Evolutionary conservation across 1,284 basidiomycete genomes (phyloP).

Genomic region (Ceratobasidium papillatum): DNA sequence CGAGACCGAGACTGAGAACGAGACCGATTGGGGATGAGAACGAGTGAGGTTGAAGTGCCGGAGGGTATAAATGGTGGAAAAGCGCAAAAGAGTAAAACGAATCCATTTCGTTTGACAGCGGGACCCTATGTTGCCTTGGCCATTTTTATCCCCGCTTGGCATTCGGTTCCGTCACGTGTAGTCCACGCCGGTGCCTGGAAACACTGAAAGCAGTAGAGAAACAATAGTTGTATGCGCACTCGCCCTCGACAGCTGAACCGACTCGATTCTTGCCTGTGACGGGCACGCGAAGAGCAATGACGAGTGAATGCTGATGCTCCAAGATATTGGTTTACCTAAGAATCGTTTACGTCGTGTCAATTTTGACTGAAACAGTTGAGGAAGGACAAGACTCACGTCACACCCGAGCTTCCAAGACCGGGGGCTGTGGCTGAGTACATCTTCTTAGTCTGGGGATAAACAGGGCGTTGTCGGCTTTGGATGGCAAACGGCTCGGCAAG

Average conservation of each 20-base stretch:
- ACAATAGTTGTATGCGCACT: slow-evolving; percentile 11
- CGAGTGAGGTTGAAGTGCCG: neutral
- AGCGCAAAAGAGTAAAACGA: slow-evolving; percentile 20
- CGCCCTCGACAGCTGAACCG: neutral
- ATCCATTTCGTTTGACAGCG: slow-evolving; percentile 15
- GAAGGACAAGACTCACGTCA: neutral
- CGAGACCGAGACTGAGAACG: neutral
- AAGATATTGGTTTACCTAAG: neutral
- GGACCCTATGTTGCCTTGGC: slow-evolving; percentile 28
- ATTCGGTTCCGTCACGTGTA: slow-evolving; percentile 16
- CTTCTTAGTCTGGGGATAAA: neutral
- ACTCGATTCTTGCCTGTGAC: neutral
- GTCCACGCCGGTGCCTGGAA: slow-evolving; percentile 3
- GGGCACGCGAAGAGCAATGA: neutral
- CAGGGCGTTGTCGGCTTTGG: neutral
- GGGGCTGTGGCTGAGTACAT: neutral
- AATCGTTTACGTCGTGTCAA: neutral
- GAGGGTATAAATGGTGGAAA: slow-evolving; percentile 15
- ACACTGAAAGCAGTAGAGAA: neutral
- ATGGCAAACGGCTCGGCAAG: neutral
- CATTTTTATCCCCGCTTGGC: slow-evolving; percentile 23
- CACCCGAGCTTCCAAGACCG: neutral
- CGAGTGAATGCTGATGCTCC: neutral
- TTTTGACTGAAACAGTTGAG: neutral
- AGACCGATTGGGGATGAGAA: slow-evolving; percentile 5